These are phyloP conservation scores for Phytophthora citricola DNA, from an alignment of 352 stramenopile species.

Conservation along the genomic window DNA sequence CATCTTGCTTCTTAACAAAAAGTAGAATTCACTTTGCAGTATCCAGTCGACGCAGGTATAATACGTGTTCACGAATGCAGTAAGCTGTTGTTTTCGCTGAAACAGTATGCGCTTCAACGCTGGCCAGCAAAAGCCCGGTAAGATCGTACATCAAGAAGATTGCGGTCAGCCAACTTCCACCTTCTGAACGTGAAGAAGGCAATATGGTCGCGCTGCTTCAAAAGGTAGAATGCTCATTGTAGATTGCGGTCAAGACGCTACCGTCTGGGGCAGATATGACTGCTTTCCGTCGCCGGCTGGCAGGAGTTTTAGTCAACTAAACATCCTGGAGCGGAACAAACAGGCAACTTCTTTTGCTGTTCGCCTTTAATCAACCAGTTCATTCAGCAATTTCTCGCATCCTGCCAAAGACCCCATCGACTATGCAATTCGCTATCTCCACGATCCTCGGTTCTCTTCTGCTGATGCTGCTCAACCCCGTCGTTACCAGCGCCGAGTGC, in stretches of 20 bases:
- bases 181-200: not conserved
- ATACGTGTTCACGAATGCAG: not conserved
- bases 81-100: slow-evolving; percentile 9
- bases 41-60: too few species aligned
- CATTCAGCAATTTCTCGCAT: slow-evolving; percentile 9
- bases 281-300: not conserved
- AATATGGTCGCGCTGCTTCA: not conserved
- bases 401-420: not conserved
- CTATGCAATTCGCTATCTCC: slow-evolving; percentile 15
- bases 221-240: slow-evolving; percentile 2
- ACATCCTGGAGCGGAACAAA: not conserved
- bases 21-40: too few species aligned
- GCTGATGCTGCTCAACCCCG: not conserved
- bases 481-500: slow-evolving; percentile 9
- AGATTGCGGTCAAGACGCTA: slow-evolving; percentile 11
- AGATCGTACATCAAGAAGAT: slow-evolving; percentile 4
- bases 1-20: too few species aligned
- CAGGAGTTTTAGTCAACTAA: not conserved
- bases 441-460: not conserved
- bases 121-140: slow-evolving; percentile 4
- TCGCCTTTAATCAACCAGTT: not conserved
- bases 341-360: slow-evolving; percentile 3
- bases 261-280: slow-evolving; percentile 8
- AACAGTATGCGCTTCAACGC: slow-evolving; percentile 5
- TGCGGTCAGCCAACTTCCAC: not conserved